These are phyloP conservation scores for Cyamopsis tetragonoloba DNA, from an alignment of 306 rosid genomes.

Conservation along the genomic window DNA sequence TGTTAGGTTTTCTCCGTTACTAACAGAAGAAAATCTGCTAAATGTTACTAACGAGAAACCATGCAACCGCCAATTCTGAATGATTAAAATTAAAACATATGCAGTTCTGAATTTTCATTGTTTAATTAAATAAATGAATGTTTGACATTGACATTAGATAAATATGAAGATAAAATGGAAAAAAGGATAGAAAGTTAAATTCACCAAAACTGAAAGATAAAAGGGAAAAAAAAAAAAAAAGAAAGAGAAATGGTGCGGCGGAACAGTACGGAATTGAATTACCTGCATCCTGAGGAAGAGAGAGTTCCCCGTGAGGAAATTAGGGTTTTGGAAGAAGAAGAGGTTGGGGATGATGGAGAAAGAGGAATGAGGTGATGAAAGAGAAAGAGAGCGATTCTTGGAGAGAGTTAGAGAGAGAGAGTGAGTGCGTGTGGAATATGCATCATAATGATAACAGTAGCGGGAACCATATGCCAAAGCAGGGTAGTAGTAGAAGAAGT, in stretches of 20 bases:
- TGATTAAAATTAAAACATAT: no score
- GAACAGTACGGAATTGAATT: slow-evolving; percentile 19
- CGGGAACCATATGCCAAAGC: slow-evolving; percentile 41
- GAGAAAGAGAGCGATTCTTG: neutral
- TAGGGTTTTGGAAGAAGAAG: slow-evolving; percentile 40
- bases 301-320: slow-evolving; percentile 68
- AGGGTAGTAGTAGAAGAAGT: neutral
- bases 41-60: neutral
- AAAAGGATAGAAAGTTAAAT: neutral
- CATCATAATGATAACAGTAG: slow-evolving; percentile 20
- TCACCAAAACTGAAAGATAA: neutral
- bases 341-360: neutral
- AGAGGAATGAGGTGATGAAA: slow-evolving; percentile 1
- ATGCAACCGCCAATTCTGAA: neutral
- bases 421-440: neutral
- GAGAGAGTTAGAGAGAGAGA: neutral
- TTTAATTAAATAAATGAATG: neutral
- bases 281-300: slow-evolving; percentile 66
- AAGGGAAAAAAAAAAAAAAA: no score
- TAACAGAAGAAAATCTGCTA: neutral
- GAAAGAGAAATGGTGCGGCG: neutral
- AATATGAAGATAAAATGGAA: neutral
- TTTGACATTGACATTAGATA: neutral
- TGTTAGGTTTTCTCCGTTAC: neutral
- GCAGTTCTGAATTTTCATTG: neutral